phyloP scores from a whole-genome alignment of 257 asterid genomes.

The Solanum phureja region DNA sequence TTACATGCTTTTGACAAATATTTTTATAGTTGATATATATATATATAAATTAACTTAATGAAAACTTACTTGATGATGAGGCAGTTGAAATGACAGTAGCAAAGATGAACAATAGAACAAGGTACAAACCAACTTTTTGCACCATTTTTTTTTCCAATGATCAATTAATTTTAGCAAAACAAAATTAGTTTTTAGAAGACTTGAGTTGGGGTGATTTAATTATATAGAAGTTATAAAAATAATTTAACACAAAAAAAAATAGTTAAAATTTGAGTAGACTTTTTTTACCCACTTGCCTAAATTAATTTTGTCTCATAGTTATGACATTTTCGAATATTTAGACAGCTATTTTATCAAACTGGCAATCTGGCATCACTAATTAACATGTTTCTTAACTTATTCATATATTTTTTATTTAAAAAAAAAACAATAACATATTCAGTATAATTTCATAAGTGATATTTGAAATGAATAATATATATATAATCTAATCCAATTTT shows the following conservation, averaged over 20 bases:
- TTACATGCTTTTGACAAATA: no score
- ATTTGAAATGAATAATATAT: no score
- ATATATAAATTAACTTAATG: neutral
- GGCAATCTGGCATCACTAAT: neutral
- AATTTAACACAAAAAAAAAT: neutral
- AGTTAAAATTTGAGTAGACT: neutral
- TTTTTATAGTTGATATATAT: no score
- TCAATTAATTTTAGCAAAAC: no score
- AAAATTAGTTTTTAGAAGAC: no score
- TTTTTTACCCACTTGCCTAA: neutral
- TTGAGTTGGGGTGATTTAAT: neutral
- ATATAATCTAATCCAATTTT: neutral
- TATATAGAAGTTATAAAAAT: neutral
- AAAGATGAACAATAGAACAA: no score
- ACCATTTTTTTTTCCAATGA: neutral
- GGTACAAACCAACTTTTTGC: no score
- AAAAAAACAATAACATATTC: no score
- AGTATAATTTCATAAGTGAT: no score
- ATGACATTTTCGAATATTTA: neutral
- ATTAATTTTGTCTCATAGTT: neutral
- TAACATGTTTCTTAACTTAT: neutral
- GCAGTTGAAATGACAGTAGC: no score
- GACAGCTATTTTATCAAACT: neutral
- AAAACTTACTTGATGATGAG: neutral
- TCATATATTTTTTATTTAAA: no score